Conservation (phyloP, 306 rosid species). For the Cyclanthera cordifolia region DNA sequence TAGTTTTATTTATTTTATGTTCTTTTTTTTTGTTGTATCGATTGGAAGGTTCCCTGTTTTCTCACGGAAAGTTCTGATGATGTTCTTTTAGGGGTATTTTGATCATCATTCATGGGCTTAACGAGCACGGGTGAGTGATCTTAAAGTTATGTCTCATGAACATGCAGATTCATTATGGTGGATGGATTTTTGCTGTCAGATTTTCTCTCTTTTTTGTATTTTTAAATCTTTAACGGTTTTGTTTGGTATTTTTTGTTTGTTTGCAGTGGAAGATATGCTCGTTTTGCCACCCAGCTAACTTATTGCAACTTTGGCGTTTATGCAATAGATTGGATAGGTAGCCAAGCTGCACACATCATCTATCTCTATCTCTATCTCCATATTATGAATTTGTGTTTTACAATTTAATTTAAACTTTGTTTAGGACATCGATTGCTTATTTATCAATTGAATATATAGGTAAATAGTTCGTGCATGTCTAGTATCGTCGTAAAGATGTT, state of each 20-base stretch:
- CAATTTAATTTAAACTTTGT: background rate
- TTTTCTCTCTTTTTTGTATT: background rate
- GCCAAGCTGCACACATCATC: background rate
- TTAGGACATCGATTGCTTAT: background rate
- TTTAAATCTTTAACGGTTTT: background rate
- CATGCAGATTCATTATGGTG: background rate
- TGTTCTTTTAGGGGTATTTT: constrained; percentile 67
- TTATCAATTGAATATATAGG: background rate
- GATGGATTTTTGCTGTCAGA: background rate
- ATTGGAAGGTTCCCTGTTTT: constrained; percentile 11
- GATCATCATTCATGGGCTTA: constrained; percentile 84
- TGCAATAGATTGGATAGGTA: constrained; percentile 99
- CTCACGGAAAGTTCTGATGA: constrained; percentile 10
- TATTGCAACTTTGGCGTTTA: constrained; percentile 77
- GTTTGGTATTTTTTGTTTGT: constrained; percentile 14
- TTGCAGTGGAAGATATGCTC: constrained; percentile 88
- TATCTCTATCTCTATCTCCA: background rate
- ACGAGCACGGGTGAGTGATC: constrained; percentile 88
- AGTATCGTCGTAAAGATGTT: background rate
- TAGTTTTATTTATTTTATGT: background rate
- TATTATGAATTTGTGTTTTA: background rate
- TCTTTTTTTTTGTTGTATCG: background rate
- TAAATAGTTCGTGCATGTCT: background rate
- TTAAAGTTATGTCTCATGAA: background rate
- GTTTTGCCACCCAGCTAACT: constrained; percentile 70